Evolutionary conservation across 176 grass and related monocot genomes (phyloP), one percentile per base, ranked within the genome.

Genomic region (Triticum turgidum): DNA sequence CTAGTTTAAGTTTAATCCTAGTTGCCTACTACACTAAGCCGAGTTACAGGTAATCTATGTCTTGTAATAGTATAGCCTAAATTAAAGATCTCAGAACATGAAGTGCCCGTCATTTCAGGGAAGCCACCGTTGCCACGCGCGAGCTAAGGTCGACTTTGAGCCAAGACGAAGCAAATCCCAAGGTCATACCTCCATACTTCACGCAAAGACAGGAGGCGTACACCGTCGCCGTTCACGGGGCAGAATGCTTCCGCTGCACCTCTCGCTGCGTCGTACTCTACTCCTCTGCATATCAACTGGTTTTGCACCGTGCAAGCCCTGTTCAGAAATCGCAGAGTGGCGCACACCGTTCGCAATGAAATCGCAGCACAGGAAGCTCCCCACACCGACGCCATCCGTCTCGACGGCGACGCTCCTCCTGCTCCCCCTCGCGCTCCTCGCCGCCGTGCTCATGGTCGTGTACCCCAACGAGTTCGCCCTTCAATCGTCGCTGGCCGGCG

Each of bases 381-480:
- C 72, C n/a, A 41, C 25, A 4, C 27, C 63, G 17, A 37, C 18
- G 44, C 70, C 33, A 9, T 69, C 49, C 11, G 1, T 58, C 61
- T 38, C 78, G 17, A 29, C 61, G 10, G 64, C 41, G 12, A 11
- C 20, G 69, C 49, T 90, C 62, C 9, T 90, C 70, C 70, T 86
- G 62, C 79, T 90, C 63, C 83, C 88, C 3, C 27, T 86, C 35
- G 49, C 7, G 3, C 78, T 82, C 45, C 44, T 90, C 44, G 63
- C 64, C 33, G 21, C 44, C 78, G 76, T 90, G 32, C 64, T 85
- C 74, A 7, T 90, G 14, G 24, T 83, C 66, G 17, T 80, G 20
- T 87, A 82, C 84, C 84, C 89, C 22, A 79, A 58, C 24, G 84
- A 90, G 39, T 39, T 87, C 80, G n/a, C 38, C 18, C 54, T 70